Conservation (phyloP, 441 rosid genomes). For the Corymbia calophylla region DNA sequence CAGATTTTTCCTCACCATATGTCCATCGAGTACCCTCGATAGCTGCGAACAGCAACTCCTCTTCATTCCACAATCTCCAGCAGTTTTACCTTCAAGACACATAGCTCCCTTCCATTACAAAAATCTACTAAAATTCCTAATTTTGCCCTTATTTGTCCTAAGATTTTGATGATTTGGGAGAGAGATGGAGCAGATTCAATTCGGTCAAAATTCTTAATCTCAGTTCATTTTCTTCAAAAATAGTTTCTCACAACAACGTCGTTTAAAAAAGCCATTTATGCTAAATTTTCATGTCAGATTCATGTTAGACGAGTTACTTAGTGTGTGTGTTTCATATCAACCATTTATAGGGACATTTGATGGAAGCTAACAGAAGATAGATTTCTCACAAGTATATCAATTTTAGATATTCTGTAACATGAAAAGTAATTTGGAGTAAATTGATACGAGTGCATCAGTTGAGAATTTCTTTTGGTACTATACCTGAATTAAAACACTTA, state of each 20-base stretch:
- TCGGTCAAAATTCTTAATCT: not conserved
- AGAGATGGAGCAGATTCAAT: not conserved
- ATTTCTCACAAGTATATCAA: fast-evolving
- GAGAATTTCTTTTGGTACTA: not conserved
- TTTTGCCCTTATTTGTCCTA: not conserved
- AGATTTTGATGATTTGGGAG: not conserved
- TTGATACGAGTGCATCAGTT: fast-evolving
- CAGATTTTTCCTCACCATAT: not conserved
- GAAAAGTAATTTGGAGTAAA: not conserved
- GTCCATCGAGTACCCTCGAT: not conserved
- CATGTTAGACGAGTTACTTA: not conserved
- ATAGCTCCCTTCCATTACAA: not conserved
- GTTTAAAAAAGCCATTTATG: not conserved
- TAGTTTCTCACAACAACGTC: not conserved
- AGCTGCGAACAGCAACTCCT: not conserved
- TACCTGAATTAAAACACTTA: fast-evolving
- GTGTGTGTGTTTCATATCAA: not conserved
- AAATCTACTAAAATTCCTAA: not conserved
- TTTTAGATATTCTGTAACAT: not conserved
- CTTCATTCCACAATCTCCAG: not conserved
- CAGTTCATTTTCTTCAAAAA: not conserved
- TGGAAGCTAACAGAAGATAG: not conserved
- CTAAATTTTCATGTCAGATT: not conserved
- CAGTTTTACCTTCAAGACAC: not conserved
- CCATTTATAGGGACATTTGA: not conserved